Evolutionary conservation across 2,329 filamentous ascomycete genomes (phyloP), one percentile per base, ranked within the genome.

Genomic region (Diaporthe vexans): DNA sequence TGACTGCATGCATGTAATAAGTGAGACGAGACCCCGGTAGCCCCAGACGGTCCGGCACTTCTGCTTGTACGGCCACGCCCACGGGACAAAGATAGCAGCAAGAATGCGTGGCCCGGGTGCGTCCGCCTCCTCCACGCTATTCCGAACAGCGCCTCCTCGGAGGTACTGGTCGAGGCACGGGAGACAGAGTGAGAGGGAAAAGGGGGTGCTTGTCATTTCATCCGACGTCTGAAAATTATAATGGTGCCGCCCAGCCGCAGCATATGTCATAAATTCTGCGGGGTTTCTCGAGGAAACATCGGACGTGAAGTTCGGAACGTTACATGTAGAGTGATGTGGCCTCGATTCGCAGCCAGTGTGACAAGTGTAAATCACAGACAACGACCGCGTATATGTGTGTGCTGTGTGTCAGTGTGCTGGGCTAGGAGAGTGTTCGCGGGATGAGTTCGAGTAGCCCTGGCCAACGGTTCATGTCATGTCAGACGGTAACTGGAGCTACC

Each of bases 181-280:
- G 37, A 40, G 21, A 29, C 17, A 67, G 29, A 67, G n/a, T 11
- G 43, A 15, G 40, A 1, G 56, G 43, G n/a, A 61, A 51, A 61
- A 51, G 19, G 29, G 56, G 69, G 21, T 19, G 35, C 13, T 65
- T 58, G 69, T 26, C 29, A 59, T 61, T 59, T 57, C 51, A 70
- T 71, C 69, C 54, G 54, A 61, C 40, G 43, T 51, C 69, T 48
- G 29, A 52, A 46, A 26, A 71, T 26, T 13, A 15, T 35, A 37
- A 70, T 70, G 67, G 52, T 59, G 69, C 69, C 54, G 69, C 69
- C 63, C 63, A 67, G 63, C 46, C 63, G 63, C n/a, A 67, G 29
- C 19, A 67, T 67, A 67, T 67, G 63, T 48, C 69, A 59, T 59
- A 59, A 51, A 37, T 48, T 7, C 40, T 71, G 69, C 59, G 54